Evolutionary conservation across 257 asterid species (phyloP).

Genomic region (Dorcoceras hygrometricum): DNA sequence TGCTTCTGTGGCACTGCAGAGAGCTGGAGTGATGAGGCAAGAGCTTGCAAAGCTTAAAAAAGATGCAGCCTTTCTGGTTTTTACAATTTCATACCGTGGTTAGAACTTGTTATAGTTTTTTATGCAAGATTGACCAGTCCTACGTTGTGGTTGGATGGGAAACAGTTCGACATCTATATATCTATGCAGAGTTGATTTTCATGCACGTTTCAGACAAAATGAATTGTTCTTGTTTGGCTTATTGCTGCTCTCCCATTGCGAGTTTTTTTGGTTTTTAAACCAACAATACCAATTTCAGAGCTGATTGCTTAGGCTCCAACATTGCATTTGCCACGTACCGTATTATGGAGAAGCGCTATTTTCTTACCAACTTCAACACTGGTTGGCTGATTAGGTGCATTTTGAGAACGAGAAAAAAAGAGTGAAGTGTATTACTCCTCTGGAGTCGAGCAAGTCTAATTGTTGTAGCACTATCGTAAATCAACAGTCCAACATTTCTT

Average conservation of each 20-base stretch:
- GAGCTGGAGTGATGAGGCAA: background rate
- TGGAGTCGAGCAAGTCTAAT: no score
- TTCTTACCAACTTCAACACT: background rate
- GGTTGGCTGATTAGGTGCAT: no score
- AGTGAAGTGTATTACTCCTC: no score
- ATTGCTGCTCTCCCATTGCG: background rate
- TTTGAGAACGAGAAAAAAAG: no score
- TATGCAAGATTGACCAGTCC: background rate
- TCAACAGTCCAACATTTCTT: no score
- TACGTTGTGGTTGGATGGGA: background rate
- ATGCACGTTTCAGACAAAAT: background rate
- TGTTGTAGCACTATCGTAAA: no score
- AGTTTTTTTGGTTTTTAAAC: no score
- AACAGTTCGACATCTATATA: background rate
- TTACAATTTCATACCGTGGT: background rate
- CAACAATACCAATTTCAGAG: background rate
- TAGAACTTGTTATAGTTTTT: background rate
- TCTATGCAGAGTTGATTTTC: background rate
- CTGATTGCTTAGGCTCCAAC: background rate
- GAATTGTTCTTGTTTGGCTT: background rate
- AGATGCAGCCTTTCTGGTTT: background rate
- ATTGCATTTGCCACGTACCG: background rate
- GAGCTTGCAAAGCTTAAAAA: background rate
- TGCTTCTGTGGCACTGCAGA: background rate
- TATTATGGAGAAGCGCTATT: background rate